Evolutionary conservation across 345 rosid species (phyloP), one percentile per base, ranked within the genome.

Genomic region (Salix exigua): DNA sequence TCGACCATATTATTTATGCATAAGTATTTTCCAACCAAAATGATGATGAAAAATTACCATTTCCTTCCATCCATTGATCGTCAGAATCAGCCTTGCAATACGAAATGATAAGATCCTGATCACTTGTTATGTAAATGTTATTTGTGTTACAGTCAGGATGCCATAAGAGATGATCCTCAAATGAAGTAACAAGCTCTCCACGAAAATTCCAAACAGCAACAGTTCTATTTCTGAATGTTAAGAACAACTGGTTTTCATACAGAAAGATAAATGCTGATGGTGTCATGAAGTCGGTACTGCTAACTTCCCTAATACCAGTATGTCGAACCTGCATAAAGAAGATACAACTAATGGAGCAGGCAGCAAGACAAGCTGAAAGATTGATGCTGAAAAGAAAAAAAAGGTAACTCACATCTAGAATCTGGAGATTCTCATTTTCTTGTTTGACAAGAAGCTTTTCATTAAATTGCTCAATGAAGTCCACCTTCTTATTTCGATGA

Each of bases 391-490:
- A 75, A 18, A 28, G n/a, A 26, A 12, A 16, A 5, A 5, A 66
- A 35, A 53, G n/a, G 44, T 33, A 65, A 81, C 97, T 82, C 79
- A 93, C 99, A 76, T 96, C 99, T 73, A 92, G 97, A 80, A 96
- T 96, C 82, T 96, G 99, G 72, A 96, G 99, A 82, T 96, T 91
- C 87, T 96, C 99, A 73, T 92, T 89, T 80, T 93, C 98, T 84
- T 96, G 99, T 88, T 95, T 95, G 74, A 95, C 98, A 85, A 95
- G 99, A 82, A 95, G 99, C 84, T 95, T 95, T 76, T 95, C 98
- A 79, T 95, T 95, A 82, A 95, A 95, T 50, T 95, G 99, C 83
- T 95, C 99, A 18, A 95, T 95, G 83, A 96, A 96, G 77, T 96
- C 99, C 81, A 96, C 98, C 91, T 93, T 93, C 88, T 93, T 96